These are phyloP conservation scores for Coleophoma cylindrospora DNA, from an alignment of 2,329 filamentous ascomycete genomes.

Conservation along the genomic window DNA sequence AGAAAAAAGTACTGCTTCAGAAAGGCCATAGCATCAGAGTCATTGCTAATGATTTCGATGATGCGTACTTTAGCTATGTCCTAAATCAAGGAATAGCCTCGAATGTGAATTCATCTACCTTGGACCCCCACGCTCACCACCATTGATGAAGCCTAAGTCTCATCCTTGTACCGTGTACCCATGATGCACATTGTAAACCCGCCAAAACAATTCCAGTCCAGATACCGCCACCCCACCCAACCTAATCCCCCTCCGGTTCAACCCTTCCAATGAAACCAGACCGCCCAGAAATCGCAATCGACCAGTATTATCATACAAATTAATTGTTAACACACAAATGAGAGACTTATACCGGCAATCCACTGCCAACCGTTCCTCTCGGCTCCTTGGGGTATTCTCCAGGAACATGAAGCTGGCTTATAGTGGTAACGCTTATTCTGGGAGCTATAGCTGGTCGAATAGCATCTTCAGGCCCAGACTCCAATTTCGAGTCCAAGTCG, in stretches of 20 bases:
- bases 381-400: constrained; percentile 21
- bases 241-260: background rate
- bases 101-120: too few species aligned
- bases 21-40: too few species aligned
- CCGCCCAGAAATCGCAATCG: background rate
- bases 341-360: background rate
- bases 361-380: background rate
- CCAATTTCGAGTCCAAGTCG: constrained; percentile 4
- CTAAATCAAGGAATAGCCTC: too few species aligned
- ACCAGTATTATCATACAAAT: background rate
- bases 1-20: too few species aligned
- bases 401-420: constrained; percentile 25
- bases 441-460: constrained; percentile 12
- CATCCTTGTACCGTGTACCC: too few species aligned
- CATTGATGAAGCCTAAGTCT: too few species aligned
- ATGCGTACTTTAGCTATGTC: too few species aligned
- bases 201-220: background rate
- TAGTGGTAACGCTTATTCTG: constrained; percentile 18
- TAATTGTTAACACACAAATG: background rate
- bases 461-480: constrained; percentile 9
- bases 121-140: too few species aligned
- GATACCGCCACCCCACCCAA: background rate
- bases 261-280: background rate
- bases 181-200: too few species aligned
- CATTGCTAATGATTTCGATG: too few species aligned